Conservation (phyloP, 129 eudicot species). For the Logfia minima region DNA sequence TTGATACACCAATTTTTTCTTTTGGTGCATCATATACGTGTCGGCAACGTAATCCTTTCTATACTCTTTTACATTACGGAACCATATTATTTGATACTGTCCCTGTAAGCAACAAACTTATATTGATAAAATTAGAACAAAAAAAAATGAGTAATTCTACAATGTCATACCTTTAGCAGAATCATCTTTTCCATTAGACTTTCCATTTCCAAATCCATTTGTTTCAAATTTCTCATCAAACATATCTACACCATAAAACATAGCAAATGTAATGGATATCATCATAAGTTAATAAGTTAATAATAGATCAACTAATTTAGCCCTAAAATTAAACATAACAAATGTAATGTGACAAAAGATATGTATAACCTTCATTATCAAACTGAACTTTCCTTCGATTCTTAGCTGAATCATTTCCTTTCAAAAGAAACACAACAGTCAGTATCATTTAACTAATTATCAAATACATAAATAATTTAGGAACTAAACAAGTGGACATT, state of each 20-base stretch:
- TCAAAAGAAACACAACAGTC: neutral
- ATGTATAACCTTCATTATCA: neutral
- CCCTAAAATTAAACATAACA: neutral
- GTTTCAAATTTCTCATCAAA: conserved; percentile 1
- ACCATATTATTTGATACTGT: neutral
- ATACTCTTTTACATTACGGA: neutral
- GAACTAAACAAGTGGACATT: too few species aligned
- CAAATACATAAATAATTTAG: neutral
- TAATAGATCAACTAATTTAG: neutral
- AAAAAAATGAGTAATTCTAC: neutral
- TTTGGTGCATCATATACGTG: conserved; percentile 34
- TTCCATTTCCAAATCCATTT: neutral
- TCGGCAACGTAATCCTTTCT: neutral
- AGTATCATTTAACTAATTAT: neutral
- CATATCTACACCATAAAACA: neutral
- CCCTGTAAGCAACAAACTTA: neutral
- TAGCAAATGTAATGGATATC: neutral
- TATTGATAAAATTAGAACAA: neutral
- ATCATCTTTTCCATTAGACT: neutral
- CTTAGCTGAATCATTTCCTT: neutral
- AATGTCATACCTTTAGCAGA: conserved; percentile 2
- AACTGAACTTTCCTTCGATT: conserved; percentile 1
- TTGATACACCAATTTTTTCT: too few species aligned
- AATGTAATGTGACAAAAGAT: neutral
- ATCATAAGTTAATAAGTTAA: neutral